Percentiles rank a stretch among this genome's conserved stretches.
These are phyloP conservation scores for Fonsecaea pedrosoi DNA, from an alignment of 2,329 filamentous ascomycete genomes.

Conservation along the genomic window DNA sequence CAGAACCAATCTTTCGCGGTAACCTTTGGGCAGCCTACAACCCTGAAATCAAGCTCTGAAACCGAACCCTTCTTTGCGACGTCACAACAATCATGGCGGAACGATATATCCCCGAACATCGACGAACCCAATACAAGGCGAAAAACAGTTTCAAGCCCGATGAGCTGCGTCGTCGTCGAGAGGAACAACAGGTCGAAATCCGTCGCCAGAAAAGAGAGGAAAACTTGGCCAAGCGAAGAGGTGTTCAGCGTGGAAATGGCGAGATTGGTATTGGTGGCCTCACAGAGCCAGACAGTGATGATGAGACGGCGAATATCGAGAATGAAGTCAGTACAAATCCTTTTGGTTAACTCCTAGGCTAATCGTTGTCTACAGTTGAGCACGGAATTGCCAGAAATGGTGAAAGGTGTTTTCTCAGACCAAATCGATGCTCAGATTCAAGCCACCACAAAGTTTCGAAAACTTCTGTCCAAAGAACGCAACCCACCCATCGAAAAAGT, in stretches of 20 bases:
- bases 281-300: slow-evolving; percentile 84
- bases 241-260: slow-evolving; percentile 80
- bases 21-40: slow-evolving; percentile 10
- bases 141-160: slow-evolving; percentile 99
- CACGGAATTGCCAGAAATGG: slow-evolving; percentile 98
- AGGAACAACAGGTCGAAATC: slow-evolving; percentile 99
- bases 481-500: slow-evolving; percentile 99
- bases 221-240: slow-evolving; percentile 97
- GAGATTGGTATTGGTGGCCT: slow-evolving; percentile 66
- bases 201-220: slow-evolving; percentile 98
- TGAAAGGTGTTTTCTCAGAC: slow-evolving; percentile 95
- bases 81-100: slow-evolving; percentile 77
- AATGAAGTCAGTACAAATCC: slow-evolving; percentile 88
- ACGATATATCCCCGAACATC: slow-evolving; percentile 98
- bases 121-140: slow-evolving; percentile 98
- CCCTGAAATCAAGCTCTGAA: slow-evolving; percentile 6
- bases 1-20: neutral
- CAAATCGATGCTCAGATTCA: slow-evolving; percentile 98
- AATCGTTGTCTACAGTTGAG: slow-evolving; percentile 70
- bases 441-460: slow-evolving; percentile 97
- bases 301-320: slow-evolving; percentile 96
- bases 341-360: slow-evolving; percentile 9
- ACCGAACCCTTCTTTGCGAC: slow-evolving; percentile 35
- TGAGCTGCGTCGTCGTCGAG: slow-evolving; percentile 95
- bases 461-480: slow-evolving; percentile 96